Evolutionary conservation across 805 yeast genomes (phyloP), one percentile per base, ranked within the genome.

Genomic region (Ogataea pignaliae): DNA sequence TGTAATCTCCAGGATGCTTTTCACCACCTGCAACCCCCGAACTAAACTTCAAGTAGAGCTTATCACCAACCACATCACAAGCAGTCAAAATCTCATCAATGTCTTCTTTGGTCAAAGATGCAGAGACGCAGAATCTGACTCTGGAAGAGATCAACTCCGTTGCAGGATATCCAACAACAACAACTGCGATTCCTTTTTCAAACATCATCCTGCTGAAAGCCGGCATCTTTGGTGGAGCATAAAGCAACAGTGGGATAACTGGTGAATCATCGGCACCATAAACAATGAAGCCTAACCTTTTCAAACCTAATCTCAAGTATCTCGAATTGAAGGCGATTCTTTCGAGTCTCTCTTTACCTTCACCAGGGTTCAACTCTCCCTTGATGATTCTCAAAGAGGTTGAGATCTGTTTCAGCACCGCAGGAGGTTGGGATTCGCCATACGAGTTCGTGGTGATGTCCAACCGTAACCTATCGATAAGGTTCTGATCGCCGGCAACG

Each of bases 231-330:
- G 95, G 82, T 18, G 99, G 99, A 42, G 88, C 79, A 61, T 85
- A 93, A 50, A 90, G 67, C 61, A 93, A 70, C 48, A 91, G 65
- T 30, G 99, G 99, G 47, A 93, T 81, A 41, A 93, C 96, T 1
- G 99, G 99, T 35, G 96, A 86, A 65, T 93, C 99, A 55, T 93
- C 97, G 50, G 85, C 85, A 53, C 99, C 99, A 55, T 83, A 85
- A 37, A 89, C 93, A 58, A 90, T 88, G 64, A 90, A 93, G 1
- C 99, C 99, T 49, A 93, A 71, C 63, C 91, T 83, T 64, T 87
- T 88, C 59, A 93, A 74, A 41, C 96, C 99, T 37, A 89, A 71
- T 59, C 98, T 80, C 47, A 93, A 71, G 68, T 93, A 93, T 56
- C 99, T 80, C 12, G 98, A 87, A 67, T 93, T 93, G 73, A 93